phyloP scores from a whole-genome alignment of 2,329 filamentous ascomycete species.

The Fusarium nematophilum region DNA sequence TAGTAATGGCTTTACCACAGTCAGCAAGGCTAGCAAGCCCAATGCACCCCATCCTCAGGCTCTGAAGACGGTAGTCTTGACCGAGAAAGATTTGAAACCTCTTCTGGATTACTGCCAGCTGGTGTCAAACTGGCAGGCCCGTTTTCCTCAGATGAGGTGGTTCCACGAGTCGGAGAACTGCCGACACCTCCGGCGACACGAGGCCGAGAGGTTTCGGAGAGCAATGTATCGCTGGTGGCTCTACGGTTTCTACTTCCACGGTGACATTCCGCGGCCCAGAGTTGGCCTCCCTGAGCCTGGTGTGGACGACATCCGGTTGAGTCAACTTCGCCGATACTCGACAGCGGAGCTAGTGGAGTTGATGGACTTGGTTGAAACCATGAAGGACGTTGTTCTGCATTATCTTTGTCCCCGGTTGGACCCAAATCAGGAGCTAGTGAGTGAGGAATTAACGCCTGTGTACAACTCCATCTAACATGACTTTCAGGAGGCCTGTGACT shows the following conservation, averaged over 20 bases:
- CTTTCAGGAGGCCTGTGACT: slow-evolving; percentile 32
- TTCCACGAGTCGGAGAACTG: slow-evolving; percentile 58
- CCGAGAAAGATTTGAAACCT: slow-evolving; percentile 47
- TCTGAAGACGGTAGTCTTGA: slow-evolving; percentile 45
- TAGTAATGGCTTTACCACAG: slow-evolving; percentile 34
- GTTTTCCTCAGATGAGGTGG: slow-evolving; percentile 59
- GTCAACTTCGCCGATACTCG: slow-evolving; percentile 57
- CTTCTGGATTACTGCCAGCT: slow-evolving; percentile 51
- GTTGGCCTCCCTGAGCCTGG: slow-evolving; percentile 52
- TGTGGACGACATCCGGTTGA: slow-evolving; percentile 55
- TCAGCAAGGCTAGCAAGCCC: slow-evolving; percentile 37
- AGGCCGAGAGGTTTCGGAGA: slow-evolving; percentile 60
- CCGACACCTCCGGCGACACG: slow-evolving; percentile 55
- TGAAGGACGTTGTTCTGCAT: slow-evolving; percentile 57
- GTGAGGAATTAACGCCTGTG: slow-evolving; percentile 19
- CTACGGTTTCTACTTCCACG: slow-evolving; percentile 64
- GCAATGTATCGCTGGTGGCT: slow-evolving; percentile 67
- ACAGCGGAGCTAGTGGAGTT: slow-evolving; percentile 59
- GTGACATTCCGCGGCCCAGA: slow-evolving; percentile 53
- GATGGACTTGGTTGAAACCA: slow-evolving; percentile 57
- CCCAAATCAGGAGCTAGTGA: slow-evolving; percentile 50
- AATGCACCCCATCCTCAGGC: not conserved
- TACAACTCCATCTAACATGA: slow-evolving; percentile 5
- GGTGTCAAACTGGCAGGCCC: slow-evolving; percentile 53
- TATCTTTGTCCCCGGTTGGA: slow-evolving; percentile 61